Evolutionary conservation across 305 asterid genomes (phyloP).

Genomic region (Solanum aculeatissimum): DNA sequence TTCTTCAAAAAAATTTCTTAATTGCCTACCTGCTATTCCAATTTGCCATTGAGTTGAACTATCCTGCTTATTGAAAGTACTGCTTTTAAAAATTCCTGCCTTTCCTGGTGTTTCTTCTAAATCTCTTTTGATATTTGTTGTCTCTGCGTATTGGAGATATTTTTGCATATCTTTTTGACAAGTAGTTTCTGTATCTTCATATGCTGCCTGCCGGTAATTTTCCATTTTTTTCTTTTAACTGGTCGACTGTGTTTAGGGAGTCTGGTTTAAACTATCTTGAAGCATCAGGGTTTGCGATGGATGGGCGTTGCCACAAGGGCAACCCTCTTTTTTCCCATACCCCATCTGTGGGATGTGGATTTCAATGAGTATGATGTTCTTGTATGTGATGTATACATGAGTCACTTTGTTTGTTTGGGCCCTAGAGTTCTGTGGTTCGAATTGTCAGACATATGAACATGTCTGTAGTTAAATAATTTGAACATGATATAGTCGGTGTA

Average conservation of each 20-base stretch:
- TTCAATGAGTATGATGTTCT: background rate
- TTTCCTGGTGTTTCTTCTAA: background rate
- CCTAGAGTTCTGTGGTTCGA: background rate
- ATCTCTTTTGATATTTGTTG: background rate
- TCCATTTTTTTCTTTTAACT: background rate
- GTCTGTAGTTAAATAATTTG: background rate
- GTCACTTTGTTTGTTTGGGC: background rate
- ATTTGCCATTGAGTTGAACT: background rate
- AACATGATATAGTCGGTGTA: background rate
- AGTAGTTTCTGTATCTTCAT: background rate
- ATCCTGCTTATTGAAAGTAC: background rate
- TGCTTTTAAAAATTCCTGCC: background rate
- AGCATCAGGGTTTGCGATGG: background rate
- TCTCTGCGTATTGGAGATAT: background rate
- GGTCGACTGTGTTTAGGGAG: background rate
- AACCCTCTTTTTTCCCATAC: background rate
- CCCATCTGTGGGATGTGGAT: background rate
- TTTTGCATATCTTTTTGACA: background rate
- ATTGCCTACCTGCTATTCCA: background rate
- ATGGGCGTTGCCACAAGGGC: background rate
- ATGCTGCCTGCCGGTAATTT: background rate
- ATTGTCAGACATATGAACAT: background rate
- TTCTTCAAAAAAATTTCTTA: background rate
- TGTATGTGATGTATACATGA: background rate
- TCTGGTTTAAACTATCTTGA: background rate